Evolutionary conservation across 257 asterid species (phyloP), one percentile per base, ranked within the genome.

Genomic region (Misopates orontium): DNA sequence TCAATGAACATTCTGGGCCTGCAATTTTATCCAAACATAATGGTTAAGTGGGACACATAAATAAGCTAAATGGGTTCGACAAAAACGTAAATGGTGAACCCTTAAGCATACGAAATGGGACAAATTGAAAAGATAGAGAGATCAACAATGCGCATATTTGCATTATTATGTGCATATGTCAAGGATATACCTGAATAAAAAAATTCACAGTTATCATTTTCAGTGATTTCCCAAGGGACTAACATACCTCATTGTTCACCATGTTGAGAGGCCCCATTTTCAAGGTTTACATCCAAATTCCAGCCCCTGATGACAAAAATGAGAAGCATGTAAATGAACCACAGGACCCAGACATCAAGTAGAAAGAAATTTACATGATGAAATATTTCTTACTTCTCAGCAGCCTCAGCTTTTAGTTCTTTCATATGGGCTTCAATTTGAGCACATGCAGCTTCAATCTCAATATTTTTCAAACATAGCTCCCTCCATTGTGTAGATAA

Each of bases 401-500:
- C 32, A 73, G 90, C 96, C 77, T 85, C 92, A 60, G 36, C 77
- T 75, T 84, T 88, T 68, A 88, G 81, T 75, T 71, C 85, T 61
- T 74, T 82, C 60, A 83, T 87, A 36, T 32, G 82, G 51, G 72
- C 55, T 83, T 90, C 88, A 62, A 86, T 74, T 56, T 80, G 81
- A 44, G 82, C 83, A 81, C 96, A 84, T 63, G 95, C 99, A 51
- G 86, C 70, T 79, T 90, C 95, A 50, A 94, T 94, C 77, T 94
- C 96, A 60, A 81, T 88, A 80, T 86, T 94, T 77, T 94, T 94
- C 76, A 75, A 39, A 71, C 98, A 88, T 39, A 94, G 95, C 74
- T 94, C 99, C 78, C 87, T 86, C 97, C 95, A 90, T 83, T 94
- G 99, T 56, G 84, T 69, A 60, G 96, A 87, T 72, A 90, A 76